These are phyloP conservation scores for Inonotus hispidus DNA, from an alignment of 1,284 basidiomycete species.

Conservation along the genomic window DNA sequence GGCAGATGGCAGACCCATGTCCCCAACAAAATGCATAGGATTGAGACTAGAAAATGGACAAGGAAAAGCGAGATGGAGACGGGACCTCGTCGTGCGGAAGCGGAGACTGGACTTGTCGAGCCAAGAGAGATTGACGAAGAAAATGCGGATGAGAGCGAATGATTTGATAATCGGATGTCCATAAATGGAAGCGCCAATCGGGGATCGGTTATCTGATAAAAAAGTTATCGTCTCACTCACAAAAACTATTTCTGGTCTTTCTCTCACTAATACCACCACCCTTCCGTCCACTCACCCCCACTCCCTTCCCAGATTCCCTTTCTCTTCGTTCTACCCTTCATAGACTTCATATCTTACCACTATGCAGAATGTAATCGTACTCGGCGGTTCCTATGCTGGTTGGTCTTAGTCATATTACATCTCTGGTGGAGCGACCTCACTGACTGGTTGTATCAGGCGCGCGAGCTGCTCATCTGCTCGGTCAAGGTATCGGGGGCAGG, in stretches of 20 bases:
- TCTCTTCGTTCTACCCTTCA: not conserved
- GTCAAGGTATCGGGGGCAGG: slow-evolving; percentile 46
- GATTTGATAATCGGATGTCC: not conserved
- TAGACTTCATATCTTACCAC: slow-evolving; percentile 8
- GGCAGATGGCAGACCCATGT: too few relatives aligned
- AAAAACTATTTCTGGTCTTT: not conserved
- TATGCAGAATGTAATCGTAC: slow-evolving; percentile 48
- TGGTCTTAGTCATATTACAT: slow-evolving; percentile 19
- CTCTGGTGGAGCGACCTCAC: slow-evolving; percentile 1
- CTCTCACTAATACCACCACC: not conserved
- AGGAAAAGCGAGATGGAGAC: not conserved
- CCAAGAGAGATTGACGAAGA: not conserved
- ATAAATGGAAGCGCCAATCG: not conserved
- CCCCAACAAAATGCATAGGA: too few relatives aligned
- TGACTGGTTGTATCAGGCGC: slow-evolving; percentile 27
- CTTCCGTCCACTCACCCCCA: not conserved
- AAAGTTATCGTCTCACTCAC: not conserved
- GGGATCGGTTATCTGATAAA: slow-evolving; percentile 4
- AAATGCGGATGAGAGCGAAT: not conserved
- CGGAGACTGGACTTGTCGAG: not conserved
- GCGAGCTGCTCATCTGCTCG: slow-evolving; percentile 53
- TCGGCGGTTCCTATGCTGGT: slow-evolving; percentile 61
- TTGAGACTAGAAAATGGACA: not conserved
- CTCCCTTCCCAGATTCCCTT: not conserved
- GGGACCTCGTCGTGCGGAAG: not conserved